phyloP scores from a whole-genome alignment of 208 protist species.

The Angomonas deanei region DNA sequence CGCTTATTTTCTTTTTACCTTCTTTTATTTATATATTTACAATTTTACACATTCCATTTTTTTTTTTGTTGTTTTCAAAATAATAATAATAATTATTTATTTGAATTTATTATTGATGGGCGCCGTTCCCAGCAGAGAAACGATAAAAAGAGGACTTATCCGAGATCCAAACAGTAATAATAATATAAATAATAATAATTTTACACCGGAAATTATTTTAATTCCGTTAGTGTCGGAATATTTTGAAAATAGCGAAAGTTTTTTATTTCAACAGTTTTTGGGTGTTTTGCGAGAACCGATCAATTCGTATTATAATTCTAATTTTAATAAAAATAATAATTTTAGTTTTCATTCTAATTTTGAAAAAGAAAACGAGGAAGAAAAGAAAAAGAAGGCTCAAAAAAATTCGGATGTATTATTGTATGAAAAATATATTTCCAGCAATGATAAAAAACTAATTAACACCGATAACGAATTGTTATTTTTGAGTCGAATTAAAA shows the following conservation, averaged over 20 bases:
- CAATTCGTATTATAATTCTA: too few species aligned
- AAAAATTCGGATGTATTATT: too few species aligned
- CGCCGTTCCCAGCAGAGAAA: slow-evolving; percentile 48
- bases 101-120: slow-evolving; percentile 25
- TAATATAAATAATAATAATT: neutral
- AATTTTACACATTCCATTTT: neutral
- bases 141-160: slow-evolving; percentile 36
- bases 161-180: slow-evolving; percentile 19
- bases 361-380: too few species aligned
- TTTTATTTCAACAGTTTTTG: slow-evolving; percentile 49
- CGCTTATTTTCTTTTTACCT: neutral
- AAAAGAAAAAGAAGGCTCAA: too few species aligned
- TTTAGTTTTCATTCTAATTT: too few species aligned
- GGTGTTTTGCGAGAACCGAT: slow-evolving; percentile 33
- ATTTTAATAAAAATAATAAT: neutral
- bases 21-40: neutral
- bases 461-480: slow-evolving; percentile 47
- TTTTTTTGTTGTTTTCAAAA: slow-evolving; percentile 5
- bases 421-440: neutral
- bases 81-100: slow-evolving; percentile 1
- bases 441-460: slow-evolving; percentile 21
- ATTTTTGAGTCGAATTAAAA: neutral
- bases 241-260: slow-evolving; percentile 34
- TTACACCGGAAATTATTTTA: slow-evolving; percentile 30
- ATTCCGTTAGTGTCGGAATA: slow-evolving; percentile 63